Percentiles rank a stretch among this genome's conserved stretches.
Conservation (phyloP, 768 basidiomycete species). For the Mycena metata region DNA sequence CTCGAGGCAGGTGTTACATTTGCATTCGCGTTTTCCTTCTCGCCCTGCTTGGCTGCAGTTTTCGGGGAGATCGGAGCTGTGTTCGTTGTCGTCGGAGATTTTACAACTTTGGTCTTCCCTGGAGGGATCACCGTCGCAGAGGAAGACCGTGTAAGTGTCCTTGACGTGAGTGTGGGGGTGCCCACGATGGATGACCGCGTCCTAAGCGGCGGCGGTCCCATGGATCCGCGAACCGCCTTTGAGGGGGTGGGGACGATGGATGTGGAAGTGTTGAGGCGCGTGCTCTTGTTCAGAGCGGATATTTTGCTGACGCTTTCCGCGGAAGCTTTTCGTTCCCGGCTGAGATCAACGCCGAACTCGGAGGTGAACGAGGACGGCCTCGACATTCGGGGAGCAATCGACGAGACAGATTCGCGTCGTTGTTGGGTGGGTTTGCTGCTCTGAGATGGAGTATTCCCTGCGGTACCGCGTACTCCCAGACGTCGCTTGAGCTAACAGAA, state of each 20-base stretch:
- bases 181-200: conserved; percentile 52
- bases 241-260: conserved; percentile 40
- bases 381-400: conserved; percentile 64
- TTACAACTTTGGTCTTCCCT: conserved; percentile 41
- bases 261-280: conserved; percentile 56
- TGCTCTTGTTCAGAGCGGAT: conserved; percentile 63
- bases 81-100: conserved; percentile 42
- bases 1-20: conserved; percentile 15
- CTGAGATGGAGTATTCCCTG: conserved; percentile 66
- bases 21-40: conserved; percentile 37
- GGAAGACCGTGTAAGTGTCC: conserved; percentile 35
- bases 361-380: conserved; percentile 73
- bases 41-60: conserved; percentile 17
- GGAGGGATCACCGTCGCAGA: conserved; percentile 41
- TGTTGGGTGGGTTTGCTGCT: conserved; percentile 52
- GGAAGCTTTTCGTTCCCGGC: conserved; percentile 40
- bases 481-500: conserved; percentile 73
- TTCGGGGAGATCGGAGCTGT: conserved; percentile 25
- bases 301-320: conserved; percentile 51
- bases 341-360: conserved; percentile 57
- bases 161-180: conserved; percentile 51
- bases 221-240: conserved; percentile 53
- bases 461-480: conserved; percentile 68
- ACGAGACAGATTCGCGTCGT: conserved; percentile 70
- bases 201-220: conserved; percentile 58